Base-by-base conservation (phyloP, 2,329 filamentous ascomycete genomes). In the Metarhizium album region DNA sequence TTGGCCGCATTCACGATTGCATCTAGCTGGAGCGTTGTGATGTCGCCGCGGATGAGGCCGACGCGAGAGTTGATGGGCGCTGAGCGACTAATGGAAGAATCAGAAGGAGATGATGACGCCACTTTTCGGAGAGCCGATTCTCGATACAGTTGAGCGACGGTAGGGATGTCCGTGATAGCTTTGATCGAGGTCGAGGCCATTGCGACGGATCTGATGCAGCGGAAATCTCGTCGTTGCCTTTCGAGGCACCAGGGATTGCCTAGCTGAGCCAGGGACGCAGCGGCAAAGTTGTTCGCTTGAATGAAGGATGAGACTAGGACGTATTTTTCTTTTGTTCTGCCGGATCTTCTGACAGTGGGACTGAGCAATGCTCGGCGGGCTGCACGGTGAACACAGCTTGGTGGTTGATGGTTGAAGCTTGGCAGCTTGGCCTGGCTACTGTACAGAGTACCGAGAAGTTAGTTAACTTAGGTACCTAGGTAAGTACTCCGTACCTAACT, bases 1-100 rank as follows among this genome's bases (percentile, higher is more conserved):
- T 97, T 97, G 43, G 93, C 91, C 1, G 93, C 91, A 65, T 97
- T 97, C 65, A 97, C 90, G 58, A 96, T 93, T 56, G 86, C 85
- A 62, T 90, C 87, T 45, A 90, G 76, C 31, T 75, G 65, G 3
- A 97, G 79, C 14, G 74, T 82, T 14, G 90, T 96, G 66, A 97
- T 94, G 66, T 95, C 89, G 58, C 81, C 80, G 51, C 80, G 78
- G 57, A 89, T 75, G 37, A 91, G 70, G 45, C 79, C 80, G 59
- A 96, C 75, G 55, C 79, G 82, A 62, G 80, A 69, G 70, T 94
- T 94, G 69, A 86, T 71, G 9, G 67, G 58, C 51, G 74, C 65
- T n/a, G 76, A 79, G 4, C 73, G 22, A 66, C 63, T 38, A 57
- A 38, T 57, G 56, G 40, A 40, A 13, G 33, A 16, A 29, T 6